These are phyloP conservation scores for Penicillium arizonense DNA, from an alignment of 495 filamentous ascomycete species.

Conservation along the genomic window DNA sequence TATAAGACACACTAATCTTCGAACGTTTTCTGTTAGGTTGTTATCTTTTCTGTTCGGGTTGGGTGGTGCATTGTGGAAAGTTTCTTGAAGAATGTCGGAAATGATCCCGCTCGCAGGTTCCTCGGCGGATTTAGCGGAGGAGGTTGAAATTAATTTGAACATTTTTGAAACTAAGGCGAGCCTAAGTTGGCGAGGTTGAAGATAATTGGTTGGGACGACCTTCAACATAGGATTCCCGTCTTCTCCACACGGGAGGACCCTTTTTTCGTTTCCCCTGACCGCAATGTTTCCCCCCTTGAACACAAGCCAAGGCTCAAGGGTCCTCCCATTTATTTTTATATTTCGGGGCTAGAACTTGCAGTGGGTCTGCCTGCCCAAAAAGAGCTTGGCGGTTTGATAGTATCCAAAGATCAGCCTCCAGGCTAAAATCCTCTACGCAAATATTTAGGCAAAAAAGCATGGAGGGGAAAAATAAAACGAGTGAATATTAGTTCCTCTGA, in stretches of 20 bases:
- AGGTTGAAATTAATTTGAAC: neutral
- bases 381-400: neutral
- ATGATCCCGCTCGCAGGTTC: neutral
- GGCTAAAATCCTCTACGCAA: neutral
- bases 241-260: conserved; percentile 2
- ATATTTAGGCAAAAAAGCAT: conserved; percentile 4
- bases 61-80: neutral
- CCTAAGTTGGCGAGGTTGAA: neutral
- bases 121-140: neutral
- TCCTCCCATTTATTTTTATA: neutral
- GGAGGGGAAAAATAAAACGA: neutral
- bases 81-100: neutral
- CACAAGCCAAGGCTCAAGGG: neutral
- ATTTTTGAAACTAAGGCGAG: neutral
- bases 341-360: neutral
- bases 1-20: conserved; percentile 3
- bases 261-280: conserved; percentile 1
- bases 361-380: neutral
- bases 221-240: neutral
- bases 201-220: neutral
- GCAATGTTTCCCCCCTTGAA: neutral
- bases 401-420: neutral
- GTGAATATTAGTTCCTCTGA: no score
- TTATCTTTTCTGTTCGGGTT: neutral
- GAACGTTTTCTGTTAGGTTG: neutral